Conservation (phyloP, 192 early-diverging fungal species). For the Funneliformis geosporum region DNA sequence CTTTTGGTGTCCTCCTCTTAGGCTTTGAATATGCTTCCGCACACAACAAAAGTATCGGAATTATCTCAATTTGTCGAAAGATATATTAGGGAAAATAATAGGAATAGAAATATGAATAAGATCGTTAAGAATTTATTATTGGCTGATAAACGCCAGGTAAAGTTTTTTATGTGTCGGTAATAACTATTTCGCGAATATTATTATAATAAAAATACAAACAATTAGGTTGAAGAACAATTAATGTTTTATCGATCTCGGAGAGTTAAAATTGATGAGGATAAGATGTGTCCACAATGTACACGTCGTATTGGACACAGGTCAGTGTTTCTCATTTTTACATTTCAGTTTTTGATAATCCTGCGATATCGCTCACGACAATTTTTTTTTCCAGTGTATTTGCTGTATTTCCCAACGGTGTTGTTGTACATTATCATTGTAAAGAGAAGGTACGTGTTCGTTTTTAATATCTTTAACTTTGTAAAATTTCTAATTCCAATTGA, state of each 20-base stretch:
- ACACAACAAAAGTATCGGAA: conserved; percentile 40
- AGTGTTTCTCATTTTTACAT: conserved; percentile 2
- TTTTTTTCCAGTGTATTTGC: conserved; percentile 66
- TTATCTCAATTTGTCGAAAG: conserved; percentile 64
- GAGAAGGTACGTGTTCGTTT: conserved; percentile 42
- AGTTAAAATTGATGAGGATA: conserved; percentile 73
- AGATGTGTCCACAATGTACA: conserved; percentile 73
- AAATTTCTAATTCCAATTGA: too few species aligned
- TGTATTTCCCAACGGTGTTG: conserved; percentile 66
- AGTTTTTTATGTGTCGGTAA: neutral
- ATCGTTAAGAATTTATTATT: conserved; percentile 71
- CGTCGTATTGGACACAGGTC: conserved; percentile 65
- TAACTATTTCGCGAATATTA: neutral
- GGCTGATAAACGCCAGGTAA: conserved; percentile 67
- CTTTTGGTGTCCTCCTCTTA: conserved; percentile 14
- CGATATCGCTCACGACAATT: conserved; percentile 4
- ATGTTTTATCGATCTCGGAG: conserved; percentile 56
- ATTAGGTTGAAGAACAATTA: conserved; percentile 66
- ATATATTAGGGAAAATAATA: conserved; percentile 63
- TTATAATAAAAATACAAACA: too few species aligned
- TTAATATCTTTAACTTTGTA: neutral
- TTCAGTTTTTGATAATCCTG: neutral
- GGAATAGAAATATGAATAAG: conserved; percentile 60
- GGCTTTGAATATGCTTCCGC: conserved; percentile 49
- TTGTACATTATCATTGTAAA: conserved; percentile 78